Evolutionary conservation across 176 grass and related monocot species (phyloP).

Genomic region (Secale cereale): DNA sequence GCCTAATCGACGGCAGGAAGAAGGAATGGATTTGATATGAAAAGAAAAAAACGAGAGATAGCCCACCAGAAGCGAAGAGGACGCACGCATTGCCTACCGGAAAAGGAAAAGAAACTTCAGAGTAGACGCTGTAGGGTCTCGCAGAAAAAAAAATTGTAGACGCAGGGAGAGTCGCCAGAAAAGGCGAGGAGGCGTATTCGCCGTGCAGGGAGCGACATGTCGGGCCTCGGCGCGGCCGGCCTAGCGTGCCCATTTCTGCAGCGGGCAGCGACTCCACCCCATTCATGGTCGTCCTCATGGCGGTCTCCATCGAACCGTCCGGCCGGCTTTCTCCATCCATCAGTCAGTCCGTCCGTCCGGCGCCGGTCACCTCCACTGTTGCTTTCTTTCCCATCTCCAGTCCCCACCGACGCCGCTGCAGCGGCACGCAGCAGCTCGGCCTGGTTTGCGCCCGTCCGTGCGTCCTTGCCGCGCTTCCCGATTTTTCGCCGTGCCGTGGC

Average conservation of each 20-base stretch:
- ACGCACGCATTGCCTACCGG: neutral
- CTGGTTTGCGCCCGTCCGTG: neutral
- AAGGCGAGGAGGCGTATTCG: neutral
- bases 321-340: neutral
- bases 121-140: neutral
- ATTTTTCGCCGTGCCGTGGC: neutral
- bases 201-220: conserved; percentile 12
- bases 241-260: conserved; percentile 9
- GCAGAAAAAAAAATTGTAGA: too few relatives aligned
- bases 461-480: conserved; percentile 5
- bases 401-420: neutral
- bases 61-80: neutral
- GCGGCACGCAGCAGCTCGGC: neutral
- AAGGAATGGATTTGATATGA: neutral
- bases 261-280: neutral
- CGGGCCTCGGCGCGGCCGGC: neutral
- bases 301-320: conserved; percentile 8
- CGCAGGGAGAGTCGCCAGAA: neutral
- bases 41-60: neutral
- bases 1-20: neutral
- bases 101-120: neutral
- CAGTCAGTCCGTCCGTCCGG: neutral
- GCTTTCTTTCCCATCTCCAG: neutral
- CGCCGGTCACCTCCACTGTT: conserved; percentile 3
- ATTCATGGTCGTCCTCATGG: neutral